Evolutionary conservation across 139 green algal species (phyloP), one percentile per base, ranked within the genome.

Genomic region (Spirogloea muscicola): DNA sequence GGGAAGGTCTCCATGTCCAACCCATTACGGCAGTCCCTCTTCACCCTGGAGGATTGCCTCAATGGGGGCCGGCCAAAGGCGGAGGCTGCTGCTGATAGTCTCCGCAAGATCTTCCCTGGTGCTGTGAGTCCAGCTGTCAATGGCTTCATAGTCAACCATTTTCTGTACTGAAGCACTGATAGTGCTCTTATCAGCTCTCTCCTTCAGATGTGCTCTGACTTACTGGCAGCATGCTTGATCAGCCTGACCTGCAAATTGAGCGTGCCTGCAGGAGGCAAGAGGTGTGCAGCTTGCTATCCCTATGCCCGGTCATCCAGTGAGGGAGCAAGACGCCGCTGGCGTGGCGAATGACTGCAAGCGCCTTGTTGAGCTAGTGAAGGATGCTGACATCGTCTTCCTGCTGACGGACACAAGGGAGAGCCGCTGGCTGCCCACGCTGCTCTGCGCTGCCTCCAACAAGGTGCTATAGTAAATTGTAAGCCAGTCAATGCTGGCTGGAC

Each of bases 341-440:
- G 52, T 68, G 58, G 27, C 9, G 31, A 39, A 13, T 5, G 55
- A 43, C 9, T 73, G 87, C 78, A 74, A 72, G 46, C 59, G 79
- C 39, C 78, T 96, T 69, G 76, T 92, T 34, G 39, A 68, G 3
- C 42, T 86, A 7, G 58, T 97, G 6, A 18, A 61, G 1, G 36
- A 55, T 1, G 87, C 93, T 58, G 94, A 99, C 73, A 88, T 86
- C 1, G 85, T 96, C 10, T 98, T 96, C 83, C 79, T 98, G 64
- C 88, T 98, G 13, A 96, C 89, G 33, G 94, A 99, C 89, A 98
- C 91, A 0, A 84, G 94, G 0, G 94, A 99, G 85, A 88, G 79
- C 40, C 83, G 91, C n/a, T 94, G 92, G 84, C 88, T 98, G 79
- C 94, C 94, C 9, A 93, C 90, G 2, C 77, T 98, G 57, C 80